A percentile compares a stretch with the other conserved stretches of the same genome.
These are phyloP conservation scores for Pichia nanzhaoensis DNA, from an alignment of 805 yeast genomes.

Conservation along the genomic window DNA sequence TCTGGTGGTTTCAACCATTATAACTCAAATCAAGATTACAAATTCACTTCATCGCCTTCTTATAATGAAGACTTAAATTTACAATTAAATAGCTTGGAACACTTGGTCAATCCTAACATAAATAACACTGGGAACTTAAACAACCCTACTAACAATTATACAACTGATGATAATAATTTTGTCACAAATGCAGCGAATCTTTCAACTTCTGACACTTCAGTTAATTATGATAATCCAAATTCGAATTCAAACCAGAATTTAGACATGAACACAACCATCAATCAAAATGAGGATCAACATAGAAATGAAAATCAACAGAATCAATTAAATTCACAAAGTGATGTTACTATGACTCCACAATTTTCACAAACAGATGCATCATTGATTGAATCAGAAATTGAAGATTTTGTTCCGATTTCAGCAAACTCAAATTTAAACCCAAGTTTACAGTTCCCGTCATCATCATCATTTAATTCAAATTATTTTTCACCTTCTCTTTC, in stretches of 20 bases:
- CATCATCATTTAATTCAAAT: slow-evolving; percentile 7
- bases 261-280: slow-evolving; percentile 3
- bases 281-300: no score
- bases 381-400: slow-evolving; percentile 13
- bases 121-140: slow-evolving; percentile 4
- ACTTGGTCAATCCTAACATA: no score
- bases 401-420: slow-evolving; percentile 28
- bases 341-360: slow-evolving; percentile 4
- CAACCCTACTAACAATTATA: slow-evolving; percentile 5
- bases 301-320: slow-evolving; percentile 3
- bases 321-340: no score
- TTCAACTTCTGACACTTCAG: slow-evolving; percentile 3
- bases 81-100: slow-evolving; percentile 16
- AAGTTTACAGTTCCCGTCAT: slow-evolving; percentile 22
- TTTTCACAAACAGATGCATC: slow-evolving; percentile 5
- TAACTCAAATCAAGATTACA: slow-evolving; percentile 13
- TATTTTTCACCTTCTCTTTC: slow-evolving; percentile 9
- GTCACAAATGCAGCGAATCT: not conserved
- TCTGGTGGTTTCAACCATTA: slow-evolving; percentile 17
- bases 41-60: slow-evolving; percentile 23
- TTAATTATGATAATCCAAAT: slow-evolving; percentile 2
- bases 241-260: not conserved
- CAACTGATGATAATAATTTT: slow-evolving; percentile 5
- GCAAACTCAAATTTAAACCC: slow-evolving; percentile 17
- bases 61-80: slow-evolving; percentile 17